Evolutionary conservation across 164 flowering plant genomes (phyloP), one percentile per base, ranked within the genome.

Genomic region (Dillenia turbinata): DNA sequence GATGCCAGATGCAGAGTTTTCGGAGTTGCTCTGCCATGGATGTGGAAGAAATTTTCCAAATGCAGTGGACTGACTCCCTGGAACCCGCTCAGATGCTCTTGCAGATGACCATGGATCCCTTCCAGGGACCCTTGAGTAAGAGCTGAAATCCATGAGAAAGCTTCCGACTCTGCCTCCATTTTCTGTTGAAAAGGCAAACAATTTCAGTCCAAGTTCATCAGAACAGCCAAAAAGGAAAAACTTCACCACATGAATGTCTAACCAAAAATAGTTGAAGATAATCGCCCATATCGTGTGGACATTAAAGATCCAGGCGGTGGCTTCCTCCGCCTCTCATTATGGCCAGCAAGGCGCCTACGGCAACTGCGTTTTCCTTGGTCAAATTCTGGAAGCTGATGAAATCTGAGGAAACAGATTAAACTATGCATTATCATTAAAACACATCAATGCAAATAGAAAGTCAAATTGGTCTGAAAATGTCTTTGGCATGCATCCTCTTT

Each of bases 321-420:
- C 82, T 94, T 94, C 81, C 97, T 83, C 49, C 97, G 76, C 49
- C 97, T 96, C 80, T 89, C 96, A 62, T 94, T 94, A 52, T 94
- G 98, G 47, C 96, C 95, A n/a, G 97, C 97, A 47, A 94, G 74
- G 67, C 97, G 94, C 63, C 97, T 82, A 47, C 96, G 90, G 49
- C 98, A 94, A 69, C 98, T 94, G 52, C 98, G 77, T 71, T 94
- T 94, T 66, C 86, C 95, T 79, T 94, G 91, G 68, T 94, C 97
- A 77, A 94, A 94, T 73, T 90, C 98, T 51, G 87, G 62, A 62
- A 94, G 89, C 70, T 68, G 85, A 81, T 94, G 98, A 75, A 94
- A 94, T 69, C 98, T 94, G 88, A 46, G 55, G 5, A 48, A 26
- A 26, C 33, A 26, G 33, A 26, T 26, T 26, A 5, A 26, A 26